These are phyloP conservation scores for Fraxinus quadrangulata DNA, from an alignment of 257 asterid genomes.

Conservation along the genomic window DNA sequence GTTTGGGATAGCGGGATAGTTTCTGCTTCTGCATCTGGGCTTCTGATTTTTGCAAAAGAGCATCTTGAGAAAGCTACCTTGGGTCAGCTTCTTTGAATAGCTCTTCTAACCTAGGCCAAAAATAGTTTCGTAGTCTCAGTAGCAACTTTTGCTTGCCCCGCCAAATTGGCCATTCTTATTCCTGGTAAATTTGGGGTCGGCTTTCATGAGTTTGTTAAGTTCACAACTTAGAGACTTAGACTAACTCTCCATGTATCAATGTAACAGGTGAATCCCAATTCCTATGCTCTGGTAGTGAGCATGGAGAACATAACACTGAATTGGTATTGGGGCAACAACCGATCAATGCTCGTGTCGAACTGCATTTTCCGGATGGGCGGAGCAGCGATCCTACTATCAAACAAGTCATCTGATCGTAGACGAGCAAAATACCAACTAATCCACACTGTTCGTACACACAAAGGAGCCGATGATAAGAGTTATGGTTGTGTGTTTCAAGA, in stretches of 20 bases:
- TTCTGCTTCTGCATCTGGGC: not conserved
- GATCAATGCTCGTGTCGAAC: constrained; percentile 39
- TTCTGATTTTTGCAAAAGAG: not conserved
- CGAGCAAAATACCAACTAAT: constrained; percentile 33
- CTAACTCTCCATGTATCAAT: not conserved
- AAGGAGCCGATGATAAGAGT: constrained; percentile 36
- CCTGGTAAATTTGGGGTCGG: too few species aligned
- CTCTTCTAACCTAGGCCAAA: too few species aligned
- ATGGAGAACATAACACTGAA: constrained; percentile 36
- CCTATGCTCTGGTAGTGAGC: constrained; percentile 34
- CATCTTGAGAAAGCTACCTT: too few species aligned
- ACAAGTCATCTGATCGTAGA: constrained; percentile 29
- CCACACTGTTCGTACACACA: constrained; percentile 41
- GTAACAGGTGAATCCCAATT: constrained; percentile 21
- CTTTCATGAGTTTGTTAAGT: not conserved
- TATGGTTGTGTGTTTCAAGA: constrained; percentile 30
- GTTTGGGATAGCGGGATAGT: not conserved
- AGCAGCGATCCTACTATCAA: constrained; percentile 40
- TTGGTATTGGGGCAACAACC: constrained; percentile 31
- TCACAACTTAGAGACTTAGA: not conserved
- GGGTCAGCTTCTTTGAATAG: too few species aligned
- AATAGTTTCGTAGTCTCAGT: not conserved
- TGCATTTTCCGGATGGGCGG: constrained; percentile 43
- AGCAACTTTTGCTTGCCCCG: not conserved
- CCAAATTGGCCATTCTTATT: not conserved